Evolutionary conservation across 495 filamentous ascomycete genomes (phyloP), one percentile per base, ranked within the genome.

Genomic region (Penicillium psychrofluorescens): DNA sequence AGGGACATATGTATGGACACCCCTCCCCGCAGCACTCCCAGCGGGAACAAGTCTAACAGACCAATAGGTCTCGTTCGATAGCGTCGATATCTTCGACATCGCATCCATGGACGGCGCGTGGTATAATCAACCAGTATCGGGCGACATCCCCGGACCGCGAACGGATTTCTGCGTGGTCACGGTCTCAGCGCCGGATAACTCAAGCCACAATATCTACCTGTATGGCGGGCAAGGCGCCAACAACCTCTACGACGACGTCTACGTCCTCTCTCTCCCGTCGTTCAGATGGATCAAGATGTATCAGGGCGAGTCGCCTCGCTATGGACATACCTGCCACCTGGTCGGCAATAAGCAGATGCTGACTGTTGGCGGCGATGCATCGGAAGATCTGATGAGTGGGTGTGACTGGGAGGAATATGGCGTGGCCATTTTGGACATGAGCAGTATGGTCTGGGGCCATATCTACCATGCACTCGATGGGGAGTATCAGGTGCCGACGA

Each of bases 401-500:
- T 71, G 64, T 45, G 68, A 71, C 44, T 70, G 66, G 66, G 61
- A 70, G 35, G 32, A 29, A 22, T 61, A 48, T 45, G 54, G 60
- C 7, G 51, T 71, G 12, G 62, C 59, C n/a, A 49, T 71, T 8
- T 41, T 59, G 29, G 60, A 70, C 38, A 35, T 72, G 48, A 56
- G 51, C 6, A 49, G 36, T 7, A 31, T 56, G 12, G 54, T 49
- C n/a, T 72, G 68, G 68, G 62, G 63, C 35, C 63, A 58, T 16
- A 51, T 56, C n/a, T 69, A 53, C 38, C 30, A 46, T 35, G 49
- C 50, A 7, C 46, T 54, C 41, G 43, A 42, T 11, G 47, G 33
- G 1, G 37, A 43, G 13, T 71, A 63, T 41, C 29, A 39, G 30
- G 53, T 72, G 2, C 63, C 64, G 10, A 34, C 38, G 8, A 29